A percentile compares a stretch with the other conserved stretches of the same genome.
phyloP scores from a whole-genome alignment of 164 flowering plant genomes.

The Houttuynia cordata region DNA sequence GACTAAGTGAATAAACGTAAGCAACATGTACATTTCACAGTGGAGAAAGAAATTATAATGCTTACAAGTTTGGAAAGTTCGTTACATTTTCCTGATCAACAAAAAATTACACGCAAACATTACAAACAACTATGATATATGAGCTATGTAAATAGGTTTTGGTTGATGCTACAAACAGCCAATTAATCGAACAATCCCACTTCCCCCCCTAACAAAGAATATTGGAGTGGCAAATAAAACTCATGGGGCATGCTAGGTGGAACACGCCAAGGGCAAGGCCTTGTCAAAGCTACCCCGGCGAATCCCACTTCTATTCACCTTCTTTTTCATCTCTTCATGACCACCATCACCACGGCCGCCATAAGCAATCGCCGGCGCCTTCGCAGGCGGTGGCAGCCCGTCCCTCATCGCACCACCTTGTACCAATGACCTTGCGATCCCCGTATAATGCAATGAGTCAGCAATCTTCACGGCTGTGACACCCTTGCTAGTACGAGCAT shows the following conservation, averaged over 20 bases:
- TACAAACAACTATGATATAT: too few relatives aligned
- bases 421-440: conserved; percentile 35
- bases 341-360: not conserved
- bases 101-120: too few relatives aligned
- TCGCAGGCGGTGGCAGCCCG: not conserved
- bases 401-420: conserved; percentile 35
- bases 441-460: conserved; percentile 37
- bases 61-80: too few relatives aligned
- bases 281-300: conserved; percentile 21
- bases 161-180: too few relatives aligned
- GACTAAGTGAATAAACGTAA: too few relatives aligned
- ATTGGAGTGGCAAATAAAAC: too few relatives aligned
- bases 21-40: too few relatives aligned
- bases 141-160: too few relatives aligned
- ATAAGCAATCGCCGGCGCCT: not conserved
- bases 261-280: conserved; percentile 23
- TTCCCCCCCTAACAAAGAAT: too few relatives aligned
- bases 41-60: too few relatives aligned
- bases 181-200: too few relatives aligned
- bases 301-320: conserved; percentile 8
- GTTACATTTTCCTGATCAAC: too few relatives aligned
- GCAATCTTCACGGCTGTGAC: conserved; percentile 48
- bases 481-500: conserved; percentile 46
- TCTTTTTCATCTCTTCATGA: conserved; percentile 12
- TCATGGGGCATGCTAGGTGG: not conserved